Evolutionary conservation across 164 flowering plant species (phyloP).

Genomic region (Echeveria elegans): DNA sequence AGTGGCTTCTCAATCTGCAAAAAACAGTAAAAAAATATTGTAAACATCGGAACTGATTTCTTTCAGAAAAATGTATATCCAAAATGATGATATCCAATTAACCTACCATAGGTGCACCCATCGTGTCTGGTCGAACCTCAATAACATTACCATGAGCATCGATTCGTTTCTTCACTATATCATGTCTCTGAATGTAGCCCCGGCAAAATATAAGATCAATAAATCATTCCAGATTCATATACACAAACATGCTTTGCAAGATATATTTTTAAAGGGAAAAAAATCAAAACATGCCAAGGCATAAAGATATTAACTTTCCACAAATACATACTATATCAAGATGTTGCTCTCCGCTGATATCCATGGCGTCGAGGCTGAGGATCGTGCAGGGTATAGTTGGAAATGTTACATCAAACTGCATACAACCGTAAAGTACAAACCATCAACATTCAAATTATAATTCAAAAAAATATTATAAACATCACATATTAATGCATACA

Average conservation of each 20-base stretch:
- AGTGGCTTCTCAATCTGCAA: slow-evolving; percentile 66
- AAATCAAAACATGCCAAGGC: background rate
- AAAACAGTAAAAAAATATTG: background rate
- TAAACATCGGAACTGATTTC: background rate
- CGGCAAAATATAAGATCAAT: background rate
- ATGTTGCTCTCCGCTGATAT: slow-evolving; percentile 83
- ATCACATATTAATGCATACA: too few relatives aligned
- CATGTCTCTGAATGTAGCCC: slow-evolving; percentile 42
- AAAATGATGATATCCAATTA: background rate
- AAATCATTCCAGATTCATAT: background rate
- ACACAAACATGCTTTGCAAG: background rate
- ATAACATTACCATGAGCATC: slow-evolving; percentile 46
- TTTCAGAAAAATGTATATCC: background rate
- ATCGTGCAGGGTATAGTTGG: slow-evolving; percentile 64
- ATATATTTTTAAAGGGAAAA: background rate
- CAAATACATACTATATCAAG: slow-evolving; percentile 54
- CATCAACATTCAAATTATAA: background rate
- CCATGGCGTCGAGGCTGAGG: slow-evolving; percentile 74
- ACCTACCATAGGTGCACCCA: slow-evolving; percentile 58
- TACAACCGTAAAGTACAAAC: background rate
- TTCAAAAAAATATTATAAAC: background rate
- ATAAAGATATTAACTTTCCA: background rate
- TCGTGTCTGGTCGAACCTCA: slow-evolving; percentile 40
- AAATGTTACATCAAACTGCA: slow-evolving; percentile 86
- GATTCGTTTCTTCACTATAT: slow-evolving; percentile 54